Conservation (phyloP, 2,329 filamentous ascomycete genomes). For the Ascocoryne sarcoides region DNA sequence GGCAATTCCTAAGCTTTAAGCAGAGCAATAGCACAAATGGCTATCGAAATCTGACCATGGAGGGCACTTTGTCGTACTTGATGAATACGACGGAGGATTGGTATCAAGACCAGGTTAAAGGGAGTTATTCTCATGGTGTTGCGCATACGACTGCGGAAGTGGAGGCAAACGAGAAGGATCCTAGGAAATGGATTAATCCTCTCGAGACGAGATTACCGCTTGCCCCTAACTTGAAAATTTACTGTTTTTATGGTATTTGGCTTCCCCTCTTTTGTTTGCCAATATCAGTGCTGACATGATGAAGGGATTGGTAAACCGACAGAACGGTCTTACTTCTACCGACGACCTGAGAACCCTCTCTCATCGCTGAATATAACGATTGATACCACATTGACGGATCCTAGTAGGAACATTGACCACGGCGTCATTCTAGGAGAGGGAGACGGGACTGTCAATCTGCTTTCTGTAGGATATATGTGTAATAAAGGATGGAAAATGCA, state of each 20-base stretch:
- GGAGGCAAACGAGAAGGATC: conserved; percentile 68
- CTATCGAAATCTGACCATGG: conserved; percentile 70
- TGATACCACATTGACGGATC: conserved; percentile 49
- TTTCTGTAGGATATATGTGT: conserved; percentile 95
- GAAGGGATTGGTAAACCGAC: conserved; percentile 76
- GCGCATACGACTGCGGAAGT: conserved; percentile 74
- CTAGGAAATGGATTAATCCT: conserved; percentile 87
- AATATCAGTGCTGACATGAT: conserved; percentile 2
- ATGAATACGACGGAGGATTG: conserved; percentile 72
- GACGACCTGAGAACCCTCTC: conserved; percentile 53
- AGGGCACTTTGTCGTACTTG: conserved; percentile 68
- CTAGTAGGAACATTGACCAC: conserved; percentile 57
- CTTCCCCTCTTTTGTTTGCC: not conserved
- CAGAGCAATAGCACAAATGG: conserved; percentile 55
- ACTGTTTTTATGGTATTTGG: conserved; percentile 77
- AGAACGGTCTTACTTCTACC: conserved; percentile 88
- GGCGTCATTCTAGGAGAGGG: conserved; percentile 95
- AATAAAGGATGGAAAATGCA: conserved; percentile 89
- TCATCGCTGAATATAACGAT: conserved; percentile 67
- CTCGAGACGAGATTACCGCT: conserved; percentile 80
- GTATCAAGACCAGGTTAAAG: conserved; percentile 67
- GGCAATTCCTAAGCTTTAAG: conserved; percentile 79
- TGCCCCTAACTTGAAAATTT: conserved; percentile 86
- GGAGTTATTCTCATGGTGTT: conserved; percentile 80
- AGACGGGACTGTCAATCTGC: conserved; percentile 89